Conservation (phyloP, 106 monocot species). For the Chionographis japonica region DNA sequence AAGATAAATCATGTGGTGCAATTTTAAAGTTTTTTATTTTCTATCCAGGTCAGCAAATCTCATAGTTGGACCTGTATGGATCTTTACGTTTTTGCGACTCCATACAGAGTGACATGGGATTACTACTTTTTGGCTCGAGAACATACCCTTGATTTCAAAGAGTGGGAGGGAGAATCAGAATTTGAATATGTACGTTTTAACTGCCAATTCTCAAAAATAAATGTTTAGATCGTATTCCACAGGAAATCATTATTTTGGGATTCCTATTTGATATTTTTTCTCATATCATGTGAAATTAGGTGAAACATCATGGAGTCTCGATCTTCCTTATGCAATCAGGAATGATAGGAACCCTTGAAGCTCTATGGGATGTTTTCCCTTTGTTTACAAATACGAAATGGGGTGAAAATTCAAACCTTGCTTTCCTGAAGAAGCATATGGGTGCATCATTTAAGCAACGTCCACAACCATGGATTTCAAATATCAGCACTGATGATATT, state of each 20-base stretch:
- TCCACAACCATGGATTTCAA: conserved; percentile 83
- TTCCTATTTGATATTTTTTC: conserved; percentile 1
- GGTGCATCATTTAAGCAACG: conserved; percentile 71
- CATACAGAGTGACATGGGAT: conserved; percentile 94
- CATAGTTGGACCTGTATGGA: conserved; percentile 99
- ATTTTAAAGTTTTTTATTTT: not conserved
- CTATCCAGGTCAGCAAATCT: conserved; percentile 50
- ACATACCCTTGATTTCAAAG: conserved; percentile 73
- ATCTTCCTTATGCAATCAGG: conserved; percentile 88
- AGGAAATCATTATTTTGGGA: not conserved
- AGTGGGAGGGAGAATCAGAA: conserved; percentile 78
- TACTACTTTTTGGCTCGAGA: conserved; percentile 80
- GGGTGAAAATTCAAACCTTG: conserved; percentile 85
- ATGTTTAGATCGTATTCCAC: not conserved
- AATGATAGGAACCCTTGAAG: conserved; percentile 79
- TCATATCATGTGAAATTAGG: conserved; percentile 31
- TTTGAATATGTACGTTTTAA: conserved; percentile 76
- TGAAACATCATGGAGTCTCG: conserved; percentile 63
- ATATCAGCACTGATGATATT: conserved; percentile 63
- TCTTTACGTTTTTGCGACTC: conserved; percentile 93
- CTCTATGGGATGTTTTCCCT: conserved; percentile 92
- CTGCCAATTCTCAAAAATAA: not conserved
- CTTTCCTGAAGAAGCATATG: conserved; percentile 91
- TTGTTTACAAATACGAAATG: conserved; percentile 76
- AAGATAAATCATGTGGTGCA: no score